These are phyloP conservation scores for Rhizophagus prolifer DNA, from an alignment of 192 early-diverging fungal species.

Conservation along the genomic window DNA sequence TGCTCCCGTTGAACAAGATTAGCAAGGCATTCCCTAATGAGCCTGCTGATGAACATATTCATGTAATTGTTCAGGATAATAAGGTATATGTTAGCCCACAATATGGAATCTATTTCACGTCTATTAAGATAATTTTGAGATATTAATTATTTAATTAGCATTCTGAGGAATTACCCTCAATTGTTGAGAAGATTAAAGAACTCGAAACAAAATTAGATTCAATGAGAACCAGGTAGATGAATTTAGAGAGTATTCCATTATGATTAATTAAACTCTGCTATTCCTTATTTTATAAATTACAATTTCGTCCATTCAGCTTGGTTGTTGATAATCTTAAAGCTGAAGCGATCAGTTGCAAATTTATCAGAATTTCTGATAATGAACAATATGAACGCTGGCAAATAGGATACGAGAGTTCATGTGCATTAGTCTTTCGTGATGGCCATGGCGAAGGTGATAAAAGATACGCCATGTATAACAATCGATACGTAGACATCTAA, in stretches of 20 bases:
- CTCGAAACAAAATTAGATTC: neutral
- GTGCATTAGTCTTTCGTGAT: neutral
- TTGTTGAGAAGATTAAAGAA: constrained; percentile 6
- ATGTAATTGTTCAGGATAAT: constrained; percentile 11
- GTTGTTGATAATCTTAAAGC: neutral
- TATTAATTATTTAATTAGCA: constrained; percentile 6
- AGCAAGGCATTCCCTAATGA: neutral
- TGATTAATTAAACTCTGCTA: neutral
- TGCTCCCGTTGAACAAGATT: neutral
- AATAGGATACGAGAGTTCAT: neutral
- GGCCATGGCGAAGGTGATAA: neutral
- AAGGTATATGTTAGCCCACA: neutral
- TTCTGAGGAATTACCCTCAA: neutral
- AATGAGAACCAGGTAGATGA: neutral
- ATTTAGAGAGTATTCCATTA: neutral
- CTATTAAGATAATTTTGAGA: neutral
- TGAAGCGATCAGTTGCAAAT: neutral
- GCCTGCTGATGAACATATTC: constrained; percentile 1
- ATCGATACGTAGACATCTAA: neutral
- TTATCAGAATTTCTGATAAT: neutral
- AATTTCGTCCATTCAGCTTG: neutral
- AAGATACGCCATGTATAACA: neutral
- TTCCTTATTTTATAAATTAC: neutral
- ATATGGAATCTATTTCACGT: neutral
- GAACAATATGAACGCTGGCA: neutral